Base-by-base conservation (phyloP, 306 rosid species). In the Fragaria iinumae region DNA sequence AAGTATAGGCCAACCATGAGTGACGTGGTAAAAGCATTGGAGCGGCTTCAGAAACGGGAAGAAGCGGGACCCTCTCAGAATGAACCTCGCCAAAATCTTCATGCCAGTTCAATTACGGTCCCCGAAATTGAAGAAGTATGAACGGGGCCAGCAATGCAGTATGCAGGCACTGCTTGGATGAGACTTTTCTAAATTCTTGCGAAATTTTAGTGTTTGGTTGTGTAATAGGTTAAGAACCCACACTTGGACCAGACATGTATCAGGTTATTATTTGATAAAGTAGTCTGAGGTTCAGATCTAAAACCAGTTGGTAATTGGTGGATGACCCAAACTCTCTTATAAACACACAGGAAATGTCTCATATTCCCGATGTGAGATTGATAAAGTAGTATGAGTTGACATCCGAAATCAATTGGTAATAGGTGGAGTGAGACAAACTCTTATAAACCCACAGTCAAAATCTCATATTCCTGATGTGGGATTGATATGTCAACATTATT, bases 1-100 rank as follows among this genome's bases (percentile, higher is more conserved):
- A 88, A 86, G 79, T 78, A 75, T 27, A 89, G 99, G 77, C 97
- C 97, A 11, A 87, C 75, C 79, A 92, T 95, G 99, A 89, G 85
- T 1, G 88, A 90, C 11, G 93, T 92, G 25, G 97, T 95, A 43
- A 84, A 74, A 75, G 70, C 78, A 77, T 79, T 95, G 74, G 97
- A 95, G 45, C 90, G 83, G 29, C 87, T 95, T 84, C 96, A 78
- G 77, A 84, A 84, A 49, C 68, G 85, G 11, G 76, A 41, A 47
- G 89, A 77, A n/a, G 76, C 36, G 39, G 82, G 69, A 59, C 77
- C 71, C 67, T 74, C 89, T 48, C 53, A 69, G 66, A 86, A 50
- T 29, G 86, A 71, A 64, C 74, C 48, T 60, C 66, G 7, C 16
- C 79, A 36, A 55, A 84, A 76, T 68, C 81, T 36, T 36, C 39